Conservation (phyloP, 495 filamentous ascomycete species). For the Xylona heveae region DNA sequence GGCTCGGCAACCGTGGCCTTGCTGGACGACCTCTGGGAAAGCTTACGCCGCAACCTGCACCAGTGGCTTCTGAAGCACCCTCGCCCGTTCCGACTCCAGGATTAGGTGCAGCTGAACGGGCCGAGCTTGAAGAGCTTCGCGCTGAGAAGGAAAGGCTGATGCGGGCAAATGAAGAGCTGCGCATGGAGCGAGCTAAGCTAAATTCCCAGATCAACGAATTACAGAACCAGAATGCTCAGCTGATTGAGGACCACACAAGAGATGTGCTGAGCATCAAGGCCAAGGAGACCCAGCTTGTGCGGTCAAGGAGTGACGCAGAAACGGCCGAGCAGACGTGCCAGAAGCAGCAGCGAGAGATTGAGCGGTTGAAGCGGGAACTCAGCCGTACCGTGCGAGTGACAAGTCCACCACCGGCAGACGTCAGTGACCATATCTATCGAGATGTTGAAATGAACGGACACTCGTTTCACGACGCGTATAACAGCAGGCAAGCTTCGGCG, state of each 20-base stretch:
- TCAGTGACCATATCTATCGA: slow-evolving; percentile 31
- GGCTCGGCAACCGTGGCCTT: slow-evolving; percentile 55
- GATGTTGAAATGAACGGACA: slow-evolving; percentile 24
- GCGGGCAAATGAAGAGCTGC: slow-evolving; percentile 51
- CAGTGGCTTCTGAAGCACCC: no score
- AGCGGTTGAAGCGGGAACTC: slow-evolving; percentile 71
- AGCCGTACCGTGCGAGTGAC: slow-evolving; percentile 21
- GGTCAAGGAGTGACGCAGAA: slow-evolving; percentile 77
- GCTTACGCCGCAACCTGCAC: no score
- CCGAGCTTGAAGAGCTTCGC: slow-evolving; percentile 77
- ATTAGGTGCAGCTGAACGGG: slow-evolving; percentile 51
- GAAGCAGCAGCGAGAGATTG: slow-evolving; percentile 70
- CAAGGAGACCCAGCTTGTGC: slow-evolving; percentile 91
- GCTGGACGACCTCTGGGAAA: slow-evolving; percentile 76
- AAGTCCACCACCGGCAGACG: slow-evolving; percentile 21
- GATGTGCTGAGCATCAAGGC: slow-evolving; percentile 93
- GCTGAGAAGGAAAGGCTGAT: slow-evolving; percentile 57
- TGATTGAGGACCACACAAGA: slow-evolving; percentile 93
- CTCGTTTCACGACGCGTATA: slow-evolving; percentile 8
- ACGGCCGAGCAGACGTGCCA: slow-evolving; percentile 65
- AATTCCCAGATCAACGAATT: slow-evolving; percentile 67
- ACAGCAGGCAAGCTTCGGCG: slow-evolving; percentile 15
- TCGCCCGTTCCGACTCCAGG: slow-evolving; percentile 20
- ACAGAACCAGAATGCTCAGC: slow-evolving; percentile 83
- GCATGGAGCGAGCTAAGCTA: slow-evolving; percentile 49